A percentile compares a stretch with the other conserved stretches of the same genome.
These are phyloP conservation scores for Saccharomycopsis lassenensis DNA, from an alignment of 805 yeast genomes.

Conservation along the genomic window DNA sequence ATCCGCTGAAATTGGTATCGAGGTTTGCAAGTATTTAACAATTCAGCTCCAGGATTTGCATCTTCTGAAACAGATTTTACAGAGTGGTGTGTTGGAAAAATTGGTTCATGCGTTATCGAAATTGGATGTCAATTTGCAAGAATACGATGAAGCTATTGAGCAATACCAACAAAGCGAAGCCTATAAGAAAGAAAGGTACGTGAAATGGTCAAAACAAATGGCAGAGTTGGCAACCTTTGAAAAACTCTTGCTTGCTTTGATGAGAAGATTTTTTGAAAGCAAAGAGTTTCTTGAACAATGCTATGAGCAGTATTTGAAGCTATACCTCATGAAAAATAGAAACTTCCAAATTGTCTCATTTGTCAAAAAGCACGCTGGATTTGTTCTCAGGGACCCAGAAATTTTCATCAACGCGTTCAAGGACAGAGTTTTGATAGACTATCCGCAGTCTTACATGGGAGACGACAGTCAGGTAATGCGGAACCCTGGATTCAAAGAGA, in stretches of 20 bases:
- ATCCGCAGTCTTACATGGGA: conserved; percentile 27
- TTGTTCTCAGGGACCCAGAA: conserved; percentile 37
- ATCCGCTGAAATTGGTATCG: too few relatives aligned
- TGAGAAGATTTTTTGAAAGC: conserved; percentile 65
- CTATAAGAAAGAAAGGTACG: too few relatives aligned
- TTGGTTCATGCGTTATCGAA: conserved; percentile 34
- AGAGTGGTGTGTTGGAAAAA: conserved; percentile 36
- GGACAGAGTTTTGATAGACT: conserved; percentile 29
- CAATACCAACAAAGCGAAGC: conserved; percentile 2
- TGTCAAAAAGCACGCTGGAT: conserved; percentile 39
- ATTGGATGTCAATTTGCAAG: conserved; percentile 23
- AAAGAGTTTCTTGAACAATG: conserved; percentile 35
- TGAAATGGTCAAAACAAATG: too few relatives aligned
- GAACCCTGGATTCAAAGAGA: conserved; percentile 16
- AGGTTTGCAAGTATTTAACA: too few relatives aligned
- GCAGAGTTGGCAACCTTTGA: conserved; percentile 26
- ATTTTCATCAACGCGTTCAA: conserved; percentile 36
- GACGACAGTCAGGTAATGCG: conserved; percentile 12
- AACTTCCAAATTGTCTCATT: too few relatives aligned
- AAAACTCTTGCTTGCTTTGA: conserved; percentile 38
- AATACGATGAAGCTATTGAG: not conserved
- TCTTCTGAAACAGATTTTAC: too few relatives aligned
- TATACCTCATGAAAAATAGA: too few relatives aligned
- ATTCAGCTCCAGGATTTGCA: too few relatives aligned
- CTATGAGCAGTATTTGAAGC: too few relatives aligned